A percentile compares a stretch with the other conserved stretches of the same genome.
These are phyloP conservation scores for Vitis rupestris DNA, from an alignment of 164 flowering plant genomes.

Conservation along the genomic window DNA sequence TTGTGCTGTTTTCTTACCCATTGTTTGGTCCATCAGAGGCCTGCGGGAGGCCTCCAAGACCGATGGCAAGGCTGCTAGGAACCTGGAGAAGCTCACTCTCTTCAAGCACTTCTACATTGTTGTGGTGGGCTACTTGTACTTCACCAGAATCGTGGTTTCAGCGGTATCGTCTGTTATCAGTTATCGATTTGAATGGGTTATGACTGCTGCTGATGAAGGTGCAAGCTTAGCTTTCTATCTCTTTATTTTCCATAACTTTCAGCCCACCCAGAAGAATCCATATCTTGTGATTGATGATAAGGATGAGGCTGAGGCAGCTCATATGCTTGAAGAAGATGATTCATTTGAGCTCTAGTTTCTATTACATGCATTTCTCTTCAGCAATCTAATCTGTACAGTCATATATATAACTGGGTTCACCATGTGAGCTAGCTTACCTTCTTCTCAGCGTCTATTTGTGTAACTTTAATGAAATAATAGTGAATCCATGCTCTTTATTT, in stretches of 20 bases:
- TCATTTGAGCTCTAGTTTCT: slow-evolving; percentile 29
- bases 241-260: slow-evolving; percentile 32
- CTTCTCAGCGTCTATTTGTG: too few species aligned
- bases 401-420: too few species aligned
- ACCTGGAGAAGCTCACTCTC: slow-evolving; percentile 33
- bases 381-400: too few species aligned
- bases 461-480: too few species aligned
- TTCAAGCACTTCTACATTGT: slow-evolving; percentile 43
- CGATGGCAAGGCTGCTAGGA: slow-evolving; percentile 46
- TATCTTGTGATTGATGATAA: slow-evolving; percentile 34
- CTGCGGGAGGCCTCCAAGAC: slow-evolving; percentile 39
- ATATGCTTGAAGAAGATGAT: slow-evolving; percentile 29
- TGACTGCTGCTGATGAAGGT: slow-evolving; percentile 18
- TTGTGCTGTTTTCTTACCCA: slow-evolving; percentile 38
- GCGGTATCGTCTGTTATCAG: slow-evolving; percentile 14
- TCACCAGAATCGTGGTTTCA: slow-evolving; percentile 35
- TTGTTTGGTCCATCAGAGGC: slow-evolving; percentile 44
- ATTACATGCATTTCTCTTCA: too few species aligned
- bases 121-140: slow-evolving; percentile 34
- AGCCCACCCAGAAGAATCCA: slow-evolving; percentile 33
- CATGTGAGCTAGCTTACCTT: too few species aligned
- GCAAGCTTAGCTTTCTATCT: slow-evolving; percentile 35
- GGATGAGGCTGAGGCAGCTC: slow-evolving; percentile 30
- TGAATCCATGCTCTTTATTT: too few species aligned
- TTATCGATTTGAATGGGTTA: slow-evolving; percentile 27